Base-by-base conservation (phyloP, 192 early-diverging fungal species). In the Rhizoclosmatium sp. region DNA sequence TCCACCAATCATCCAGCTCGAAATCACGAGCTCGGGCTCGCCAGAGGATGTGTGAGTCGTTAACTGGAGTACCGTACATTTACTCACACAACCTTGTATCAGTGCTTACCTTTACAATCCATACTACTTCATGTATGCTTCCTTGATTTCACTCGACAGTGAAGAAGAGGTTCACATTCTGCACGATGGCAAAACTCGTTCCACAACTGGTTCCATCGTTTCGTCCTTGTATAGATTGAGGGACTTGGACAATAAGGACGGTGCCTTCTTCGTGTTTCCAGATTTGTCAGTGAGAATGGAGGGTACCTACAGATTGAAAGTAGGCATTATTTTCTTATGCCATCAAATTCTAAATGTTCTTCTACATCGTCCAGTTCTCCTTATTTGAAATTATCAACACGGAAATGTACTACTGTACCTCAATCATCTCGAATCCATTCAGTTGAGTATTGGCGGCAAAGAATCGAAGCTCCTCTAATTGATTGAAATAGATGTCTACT, bases 221-320 rank as follows among this genome's bases (percentile, higher is more conserved):
- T 96, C 95, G 0, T 97, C 95, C 19, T 84, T 97, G 61, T 96
- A 95, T 66, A 93, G 95, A 42, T 85, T 97, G 56, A 95, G 95
- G 67, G 97, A 97, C 71, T 88, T 93, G 40, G 93, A 96, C 65
- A 91, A 93, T 77, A 88, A 88, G 45, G 94, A 95, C 77, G 95
- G 95, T n/a, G 95, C 94, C 1, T 98, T 97, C 79, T 98, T 98
- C 89, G 95, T 98, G 47, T 98, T 98, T 83, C 95, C 97, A 40
- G 97, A 98, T 83, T 85, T 98, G 21, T 95, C 94, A 3, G 95
- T 97, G n/a, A 83, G 97, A 10, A 94, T 95, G 88, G 97, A 98
- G 76, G 97, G 97, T 90, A 65, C 78, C 2, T 88, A 86, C 64
- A 74, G 83, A 16, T 61, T 88, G 19, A 88, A 88, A 80, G 87